Evolutionary conservation across 208 protist genomes (phyloP).

Genomic region (Endotrypanum monterogeii): DNA sequence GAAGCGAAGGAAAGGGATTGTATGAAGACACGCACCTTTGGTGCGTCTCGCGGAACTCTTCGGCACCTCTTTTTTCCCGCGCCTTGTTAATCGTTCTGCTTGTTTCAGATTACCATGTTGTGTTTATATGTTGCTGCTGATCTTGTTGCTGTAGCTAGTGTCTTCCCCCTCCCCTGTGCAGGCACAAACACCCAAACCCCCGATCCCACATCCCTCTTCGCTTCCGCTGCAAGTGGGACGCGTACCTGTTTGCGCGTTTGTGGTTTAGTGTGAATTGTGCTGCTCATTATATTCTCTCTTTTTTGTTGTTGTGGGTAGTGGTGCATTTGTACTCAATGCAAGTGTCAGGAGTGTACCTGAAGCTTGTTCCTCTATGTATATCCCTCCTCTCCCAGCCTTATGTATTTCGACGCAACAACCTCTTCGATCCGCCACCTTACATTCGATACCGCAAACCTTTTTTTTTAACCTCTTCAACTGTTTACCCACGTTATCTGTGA

Average conservation of each 20-base stretch:
- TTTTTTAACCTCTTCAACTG: not conserved
- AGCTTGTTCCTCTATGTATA: not conserved
- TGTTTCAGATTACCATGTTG: not conserved
- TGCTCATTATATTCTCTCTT: conserved; percentile 3
- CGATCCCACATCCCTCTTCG: not conserved
- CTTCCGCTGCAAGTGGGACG: not conserved
- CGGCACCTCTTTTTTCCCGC: not conserved
- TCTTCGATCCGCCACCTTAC: not conserved
- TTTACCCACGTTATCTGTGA: no score
- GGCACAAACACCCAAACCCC: not conserved
- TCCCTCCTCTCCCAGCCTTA: not conserved
- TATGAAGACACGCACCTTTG: not conserved
- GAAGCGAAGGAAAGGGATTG: not conserved
- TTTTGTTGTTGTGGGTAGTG: not conserved
- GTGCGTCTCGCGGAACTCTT: not conserved
- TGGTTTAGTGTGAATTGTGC: not conserved
- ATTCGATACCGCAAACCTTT: not conserved
- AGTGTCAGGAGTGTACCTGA: not conserved
- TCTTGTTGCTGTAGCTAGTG: not conserved
- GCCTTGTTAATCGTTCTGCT: not conserved
- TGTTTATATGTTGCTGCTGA: not conserved
- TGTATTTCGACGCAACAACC: not conserved
- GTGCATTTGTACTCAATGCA: not conserved
- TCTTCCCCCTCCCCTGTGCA: not conserved
- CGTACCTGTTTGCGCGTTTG: not conserved